A percentile compares a stretch with the other conserved stretches of the same genome.
These are phyloP conservation scores for Voacanga thouarsii DNA, from an alignment of 257 asterid genomes.

Conservation along the genomic window DNA sequence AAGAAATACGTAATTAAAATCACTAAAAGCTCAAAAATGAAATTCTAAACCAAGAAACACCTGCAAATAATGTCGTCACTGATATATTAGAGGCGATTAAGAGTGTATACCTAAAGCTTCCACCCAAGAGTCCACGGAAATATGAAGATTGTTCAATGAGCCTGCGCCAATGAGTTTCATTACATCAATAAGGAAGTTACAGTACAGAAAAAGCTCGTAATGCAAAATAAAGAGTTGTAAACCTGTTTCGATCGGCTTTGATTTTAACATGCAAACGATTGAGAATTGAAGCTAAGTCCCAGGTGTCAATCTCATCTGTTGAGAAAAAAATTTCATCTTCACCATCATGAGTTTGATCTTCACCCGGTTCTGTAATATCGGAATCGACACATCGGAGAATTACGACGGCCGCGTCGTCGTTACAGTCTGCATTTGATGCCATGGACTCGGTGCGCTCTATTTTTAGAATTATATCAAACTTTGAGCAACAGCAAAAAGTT, in stretches of 20 bases:
- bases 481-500: background rate
- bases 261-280: constrained; percentile 41
- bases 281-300: constrained; percentile 57
- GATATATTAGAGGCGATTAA: background rate
- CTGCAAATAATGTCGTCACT: background rate
- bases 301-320: constrained; percentile 43
- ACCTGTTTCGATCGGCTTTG: constrained; percentile 52
- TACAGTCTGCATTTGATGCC: constrained; percentile 32
- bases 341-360: constrained; percentile 6
- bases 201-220: background rate
- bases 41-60: background rate
- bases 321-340: constrained; percentile 42
- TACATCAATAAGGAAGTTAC: background rate
- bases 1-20: background rate
- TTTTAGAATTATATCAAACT: background rate
- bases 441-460: constrained; percentile 15
- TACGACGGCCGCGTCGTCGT: constrained; percentile 27
- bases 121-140: constrained; percentile 69
- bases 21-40: background rate
- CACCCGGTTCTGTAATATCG: constrained; percentile 18
- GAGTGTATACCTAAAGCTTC: constrained; percentile 57
- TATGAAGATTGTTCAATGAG: constrained; percentile 62
- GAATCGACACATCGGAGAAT: constrained; percentile 46
- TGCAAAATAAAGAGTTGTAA: constrained; percentile 8
- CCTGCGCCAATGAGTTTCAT: constrained; percentile 32